These are phyloP conservation scores for Lachnellula suecica DNA, from an alignment of 2,329 filamentous ascomycete genomes.

Conservation along the genomic window DNA sequence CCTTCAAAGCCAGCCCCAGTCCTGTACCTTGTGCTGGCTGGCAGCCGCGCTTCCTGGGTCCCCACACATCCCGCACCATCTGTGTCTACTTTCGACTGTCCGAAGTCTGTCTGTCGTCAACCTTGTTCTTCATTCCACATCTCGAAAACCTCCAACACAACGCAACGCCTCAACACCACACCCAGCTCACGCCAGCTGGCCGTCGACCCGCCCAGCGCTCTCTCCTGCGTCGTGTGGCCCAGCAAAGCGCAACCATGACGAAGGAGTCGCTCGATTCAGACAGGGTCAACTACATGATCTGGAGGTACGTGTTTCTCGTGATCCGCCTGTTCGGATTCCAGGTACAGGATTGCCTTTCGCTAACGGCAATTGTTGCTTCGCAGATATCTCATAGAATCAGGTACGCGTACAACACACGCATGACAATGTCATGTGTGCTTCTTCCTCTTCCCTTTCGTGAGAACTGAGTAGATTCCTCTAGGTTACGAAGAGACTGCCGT, in stretches of 20 bases:
- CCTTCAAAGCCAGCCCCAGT: background rate
- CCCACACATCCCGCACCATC: slow-evolving; percentile 24
- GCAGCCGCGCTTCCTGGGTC: slow-evolving; percentile 9
- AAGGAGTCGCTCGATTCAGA: slow-evolving; percentile 56
- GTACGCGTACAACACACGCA: slow-evolving; percentile 25
- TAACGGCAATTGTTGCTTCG: slow-evolving; percentile 27
- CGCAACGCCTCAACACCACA: slow-evolving; percentile 11
- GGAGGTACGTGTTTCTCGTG: slow-evolving; percentile 55
- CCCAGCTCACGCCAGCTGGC: background rate
- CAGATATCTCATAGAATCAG: slow-evolving; percentile 36
- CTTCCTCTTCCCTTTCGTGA: background rate
- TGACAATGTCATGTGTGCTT: slow-evolving; percentile 1
- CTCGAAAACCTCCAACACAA: slow-evolving; percentile 16
- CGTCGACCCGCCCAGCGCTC: slow-evolving; percentile 1
- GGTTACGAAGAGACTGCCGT: slow-evolving; percentile 68
- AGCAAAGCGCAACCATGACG: slow-evolving; percentile 26
- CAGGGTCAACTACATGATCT: slow-evolving; percentile 69
- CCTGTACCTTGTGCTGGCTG: slow-evolving; percentile 5
- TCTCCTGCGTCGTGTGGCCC: slow-evolving; percentile 7
- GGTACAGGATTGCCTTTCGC: slow-evolving; percentile 27
- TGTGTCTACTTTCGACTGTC: slow-evolving; percentile 17
- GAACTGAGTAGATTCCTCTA: slow-evolving; percentile 33
- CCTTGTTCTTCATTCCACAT: slow-evolving; percentile 22
- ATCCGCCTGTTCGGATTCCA: slow-evolving; percentile 27
- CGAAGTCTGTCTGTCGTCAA: slow-evolving; percentile 16